A percentile compares a stretch with the other conserved stretches of the same genome.
phyloP scores from a whole-genome alignment of 164 flowering plant genomes.

The Santalum album region DNA sequence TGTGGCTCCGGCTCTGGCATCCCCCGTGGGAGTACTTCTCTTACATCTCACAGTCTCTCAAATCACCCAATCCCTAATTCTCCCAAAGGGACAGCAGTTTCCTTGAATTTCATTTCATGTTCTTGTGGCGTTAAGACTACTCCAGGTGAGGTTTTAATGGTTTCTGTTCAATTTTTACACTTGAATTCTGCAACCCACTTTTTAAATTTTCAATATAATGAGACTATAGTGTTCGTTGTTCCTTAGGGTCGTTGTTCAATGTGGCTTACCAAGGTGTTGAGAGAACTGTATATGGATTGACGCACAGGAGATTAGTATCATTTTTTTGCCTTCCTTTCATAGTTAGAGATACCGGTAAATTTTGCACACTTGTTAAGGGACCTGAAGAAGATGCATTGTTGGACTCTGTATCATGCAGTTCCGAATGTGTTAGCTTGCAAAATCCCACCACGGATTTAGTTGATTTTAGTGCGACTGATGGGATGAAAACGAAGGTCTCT shows the following conservation, averaged over 20 bases:
- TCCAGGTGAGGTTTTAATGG: not conserved
- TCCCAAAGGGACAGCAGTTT: not conserved
- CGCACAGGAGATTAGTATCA: not conserved
- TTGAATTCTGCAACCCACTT: not conserved
- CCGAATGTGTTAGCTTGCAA: not conserved
- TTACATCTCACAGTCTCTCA: not conserved
- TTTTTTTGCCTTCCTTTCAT: not conserved
- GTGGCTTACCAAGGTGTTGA: not conserved
- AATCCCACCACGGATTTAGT: conserved; percentile 3
- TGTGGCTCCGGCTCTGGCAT: not conserved
- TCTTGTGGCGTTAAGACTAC: not conserved
- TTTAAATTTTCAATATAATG: not conserved
- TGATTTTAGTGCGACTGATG: not conserved
- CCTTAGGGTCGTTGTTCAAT: not conserved
- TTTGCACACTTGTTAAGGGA: conserved; percentile 4
- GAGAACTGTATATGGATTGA: not conserved
- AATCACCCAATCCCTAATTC: not conserved
- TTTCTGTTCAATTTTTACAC: no score
- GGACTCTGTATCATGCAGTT: not conserved
- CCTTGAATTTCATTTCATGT: not conserved
- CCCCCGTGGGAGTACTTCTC: not conserved
- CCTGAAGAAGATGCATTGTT: not conserved
- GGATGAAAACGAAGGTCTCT: conserved; percentile 7
- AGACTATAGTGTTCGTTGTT: not conserved
- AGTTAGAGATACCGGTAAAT: not conserved